Evolutionary conservation across 768 basidiomycete species (phyloP).

Genomic region (Clitopilus passeckerianus): DNA sequence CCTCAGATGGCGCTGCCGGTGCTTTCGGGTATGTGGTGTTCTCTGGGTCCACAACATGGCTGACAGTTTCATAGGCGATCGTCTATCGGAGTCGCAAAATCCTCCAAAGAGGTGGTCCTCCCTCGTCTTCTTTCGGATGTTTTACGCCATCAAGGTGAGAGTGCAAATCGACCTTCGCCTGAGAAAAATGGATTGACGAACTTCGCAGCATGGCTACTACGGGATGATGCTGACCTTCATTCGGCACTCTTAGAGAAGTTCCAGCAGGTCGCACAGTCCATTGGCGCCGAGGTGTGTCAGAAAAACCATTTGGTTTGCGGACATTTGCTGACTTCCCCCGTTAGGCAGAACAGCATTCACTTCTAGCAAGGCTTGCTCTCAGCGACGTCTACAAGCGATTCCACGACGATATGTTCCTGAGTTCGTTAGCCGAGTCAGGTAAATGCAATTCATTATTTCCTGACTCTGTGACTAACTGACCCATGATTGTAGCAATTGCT

Average conservation of each 20-base stretch:
- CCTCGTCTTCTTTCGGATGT: constrained; percentile 59
- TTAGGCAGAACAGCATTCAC: constrained; percentile 69
- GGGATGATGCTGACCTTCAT: constrained; percentile 52
- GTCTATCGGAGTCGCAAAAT: constrained; percentile 31
- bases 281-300: constrained; percentile 48
- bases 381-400: constrained; percentile 76
- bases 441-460: background rate
- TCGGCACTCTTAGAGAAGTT: constrained; percentile 53
- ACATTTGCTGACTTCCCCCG: background rate
- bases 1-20: constrained; percentile 38
- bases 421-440: constrained; percentile 90
- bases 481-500: constrained; percentile 57
- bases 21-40: constrained; percentile 34
- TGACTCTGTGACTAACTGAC: background rate
- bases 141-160: constrained; percentile 65
- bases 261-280: constrained; percentile 48
- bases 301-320: background rate
- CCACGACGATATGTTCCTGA: constrained; percentile 83
- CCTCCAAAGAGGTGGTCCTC: constrained; percentile 42
- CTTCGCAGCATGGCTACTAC: constrained; percentile 58
- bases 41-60: background rate
- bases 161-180: background rate
- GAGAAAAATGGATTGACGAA: background rate
- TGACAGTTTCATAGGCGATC: constrained; percentile 31
- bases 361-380: constrained; percentile 76